These are phyloP conservation scores for Gillenia trifoliata DNA, from an alignment of 306 rosid species.

Conservation along the genomic window DNA sequence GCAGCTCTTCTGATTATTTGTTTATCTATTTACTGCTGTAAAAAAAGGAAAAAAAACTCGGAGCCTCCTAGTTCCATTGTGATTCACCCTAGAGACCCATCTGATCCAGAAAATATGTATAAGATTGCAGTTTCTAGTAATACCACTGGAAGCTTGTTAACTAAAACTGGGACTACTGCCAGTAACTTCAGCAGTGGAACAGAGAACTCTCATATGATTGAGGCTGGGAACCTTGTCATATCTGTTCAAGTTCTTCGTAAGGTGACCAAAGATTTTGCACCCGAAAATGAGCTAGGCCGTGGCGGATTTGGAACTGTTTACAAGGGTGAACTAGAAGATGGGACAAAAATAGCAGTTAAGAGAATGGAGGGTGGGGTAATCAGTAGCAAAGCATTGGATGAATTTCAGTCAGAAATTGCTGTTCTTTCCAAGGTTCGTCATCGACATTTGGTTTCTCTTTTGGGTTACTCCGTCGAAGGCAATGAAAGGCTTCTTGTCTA, in stretches of 20 bases:
- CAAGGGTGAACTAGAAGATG: slow-evolving; percentile 74
- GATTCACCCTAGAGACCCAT: slow-evolving; percentile 60
- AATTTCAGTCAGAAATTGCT: slow-evolving; percentile 69
- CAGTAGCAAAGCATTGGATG: slow-evolving; percentile 61
- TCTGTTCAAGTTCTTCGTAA: slow-evolving; percentile 67
- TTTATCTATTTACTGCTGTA: slow-evolving; percentile 35
- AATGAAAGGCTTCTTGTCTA: slow-evolving; percentile 72
- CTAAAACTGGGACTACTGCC: slow-evolving; percentile 40
- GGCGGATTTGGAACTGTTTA: slow-evolving; percentile 92
- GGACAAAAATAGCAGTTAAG: slow-evolving; percentile 72
- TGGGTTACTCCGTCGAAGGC: slow-evolving; percentile 67
- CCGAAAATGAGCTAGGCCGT: slow-evolving; percentile 67
- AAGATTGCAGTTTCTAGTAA: slow-evolving; percentile 55
- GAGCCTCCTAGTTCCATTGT: slow-evolving; percentile 52
- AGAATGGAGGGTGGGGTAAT: slow-evolving; percentile 70
- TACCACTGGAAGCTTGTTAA: slow-evolving; percentile 42
- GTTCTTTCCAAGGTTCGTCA: slow-evolving; percentile 84
- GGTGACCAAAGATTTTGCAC: slow-evolving; percentile 52
- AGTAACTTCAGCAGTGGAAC: slow-evolving; percentile 49
- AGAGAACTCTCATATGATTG: slow-evolving; percentile 43
- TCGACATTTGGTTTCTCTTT: slow-evolving; percentile 67
- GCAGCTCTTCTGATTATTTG: slow-evolving; percentile 23
- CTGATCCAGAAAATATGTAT: slow-evolving; percentile 43
- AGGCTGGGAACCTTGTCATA: slow-evolving; percentile 48
- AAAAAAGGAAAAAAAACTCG: slow-evolving; percentile 29